These are phyloP conservation scores for Salmacisia buchloeana DNA, from an alignment of 1,284 basidiomycete species.

Conservation along the genomic window DNA sequence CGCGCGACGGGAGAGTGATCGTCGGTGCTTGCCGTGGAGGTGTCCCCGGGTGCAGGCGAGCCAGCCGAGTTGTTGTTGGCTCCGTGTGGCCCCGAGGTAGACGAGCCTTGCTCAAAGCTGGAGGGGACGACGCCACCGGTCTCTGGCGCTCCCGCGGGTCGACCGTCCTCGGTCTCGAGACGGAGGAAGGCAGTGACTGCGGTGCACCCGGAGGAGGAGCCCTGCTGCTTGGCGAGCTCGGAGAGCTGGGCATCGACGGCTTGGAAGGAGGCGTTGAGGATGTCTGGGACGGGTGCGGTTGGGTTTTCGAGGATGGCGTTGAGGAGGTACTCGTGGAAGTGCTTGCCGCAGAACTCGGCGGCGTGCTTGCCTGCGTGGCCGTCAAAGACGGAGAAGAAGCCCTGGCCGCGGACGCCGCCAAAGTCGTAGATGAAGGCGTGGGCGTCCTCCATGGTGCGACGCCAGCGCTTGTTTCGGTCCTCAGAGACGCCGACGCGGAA, in stretches of 20 bases:
- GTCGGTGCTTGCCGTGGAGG: no score
- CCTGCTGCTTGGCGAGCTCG: conserved; percentile 73
- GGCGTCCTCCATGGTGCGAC: conserved; percentile 94
- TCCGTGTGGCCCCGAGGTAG: not conserved
- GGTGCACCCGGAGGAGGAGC: conserved; percentile 93
- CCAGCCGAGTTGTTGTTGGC: not conserved
- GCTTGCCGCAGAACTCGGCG: conserved; percentile 94
- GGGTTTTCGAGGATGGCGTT: conserved; percentile 54
- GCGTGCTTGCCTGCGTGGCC: conserved; percentile 98
- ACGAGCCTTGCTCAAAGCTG: not conserved
- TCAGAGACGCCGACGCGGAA: conserved; percentile 80
- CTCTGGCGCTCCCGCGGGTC: conserved; percentile 25
- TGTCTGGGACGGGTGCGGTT: conserved; percentile 68
- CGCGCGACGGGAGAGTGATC: no score
- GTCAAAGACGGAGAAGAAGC: conserved; percentile 96
- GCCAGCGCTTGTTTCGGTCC: conserved; percentile 72
- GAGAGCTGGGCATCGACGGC: conserved; percentile 78
- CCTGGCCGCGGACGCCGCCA: conserved; percentile 81
- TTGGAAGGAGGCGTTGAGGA: conserved; percentile 90
- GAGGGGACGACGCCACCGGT: conserved; percentile 6
- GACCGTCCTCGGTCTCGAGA: conserved; percentile 66
- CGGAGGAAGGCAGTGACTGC: conserved; percentile 95
- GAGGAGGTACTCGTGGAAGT: conserved; percentile 73
- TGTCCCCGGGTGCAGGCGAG: no score
- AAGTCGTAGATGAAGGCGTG: conserved; percentile 92